Evolutionary conservation across 2,329 filamentous ascomycete species (phyloP).

Genomic region (Colletotrichum spaethianum): DNA sequence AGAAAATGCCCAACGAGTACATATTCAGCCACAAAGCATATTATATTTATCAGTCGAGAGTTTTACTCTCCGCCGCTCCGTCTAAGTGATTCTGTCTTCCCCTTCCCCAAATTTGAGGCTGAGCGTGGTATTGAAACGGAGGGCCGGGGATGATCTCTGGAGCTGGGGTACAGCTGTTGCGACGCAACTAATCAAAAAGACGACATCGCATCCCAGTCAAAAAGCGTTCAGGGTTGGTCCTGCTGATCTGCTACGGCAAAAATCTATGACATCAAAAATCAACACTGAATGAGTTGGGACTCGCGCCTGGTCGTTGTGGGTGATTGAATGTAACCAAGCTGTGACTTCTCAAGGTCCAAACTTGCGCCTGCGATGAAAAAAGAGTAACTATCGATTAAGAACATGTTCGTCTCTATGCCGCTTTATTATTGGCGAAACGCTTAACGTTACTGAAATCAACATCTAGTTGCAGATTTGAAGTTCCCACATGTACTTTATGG

Average conservation of each 20-base stretch:
- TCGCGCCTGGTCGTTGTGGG: not conserved
- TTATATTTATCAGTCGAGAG: not conserved
- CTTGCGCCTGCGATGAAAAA: not conserved
- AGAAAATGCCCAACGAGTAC: conserved; percentile 20
- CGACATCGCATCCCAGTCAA: conserved; percentile 6
- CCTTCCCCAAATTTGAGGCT: conserved; percentile 8
- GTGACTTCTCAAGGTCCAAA: not conserved
- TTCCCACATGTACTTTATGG: not conserved
- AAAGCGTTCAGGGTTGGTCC: conserved; percentile 15
- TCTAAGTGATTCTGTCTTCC: not conserved
- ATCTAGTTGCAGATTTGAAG: too few relatives aligned
- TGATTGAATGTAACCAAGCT: not conserved
- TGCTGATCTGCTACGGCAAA: conserved; percentile 12
- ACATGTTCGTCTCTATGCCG: not conserved
- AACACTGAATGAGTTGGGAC: not conserved
- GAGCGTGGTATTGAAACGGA: conserved; percentile 30
- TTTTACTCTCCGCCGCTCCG: not conserved
- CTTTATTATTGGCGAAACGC: not conserved
- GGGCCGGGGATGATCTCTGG: conserved; percentile 16
- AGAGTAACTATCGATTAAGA: not conserved
- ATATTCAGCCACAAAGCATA: conserved; percentile 16
- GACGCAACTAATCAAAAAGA: conserved; percentile 20
- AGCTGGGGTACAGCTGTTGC: not conserved
- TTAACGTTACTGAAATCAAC: too few relatives aligned
- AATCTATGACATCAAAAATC: conserved; percentile 21